Percentiles rank a stretch among this genome's conserved stretches.
Conservation (phyloP, 257 asterid genomes). For the Solanum chmielewskii region DNA sequence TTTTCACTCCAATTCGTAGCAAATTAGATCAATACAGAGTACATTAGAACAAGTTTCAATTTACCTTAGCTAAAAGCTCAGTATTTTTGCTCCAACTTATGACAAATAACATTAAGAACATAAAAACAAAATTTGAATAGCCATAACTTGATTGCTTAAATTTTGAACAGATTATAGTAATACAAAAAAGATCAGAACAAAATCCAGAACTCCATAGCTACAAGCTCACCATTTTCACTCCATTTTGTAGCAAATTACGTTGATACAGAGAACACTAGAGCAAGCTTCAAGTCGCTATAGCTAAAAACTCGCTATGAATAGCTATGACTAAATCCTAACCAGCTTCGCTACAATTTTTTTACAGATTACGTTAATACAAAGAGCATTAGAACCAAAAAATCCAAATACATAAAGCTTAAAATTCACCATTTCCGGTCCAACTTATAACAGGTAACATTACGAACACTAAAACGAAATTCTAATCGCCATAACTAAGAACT, state of each 20-base stretch:
- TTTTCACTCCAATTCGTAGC: no score
- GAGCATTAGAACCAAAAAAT: neutral
- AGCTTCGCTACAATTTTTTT: fast-evolving
- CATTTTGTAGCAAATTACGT: no score
- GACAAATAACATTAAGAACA: neutral
- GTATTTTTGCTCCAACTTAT: neutral
- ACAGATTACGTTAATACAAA: neutral
- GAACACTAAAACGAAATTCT: neutral
- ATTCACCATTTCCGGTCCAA: neutral
- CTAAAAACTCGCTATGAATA: neutral
- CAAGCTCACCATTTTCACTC: no score
- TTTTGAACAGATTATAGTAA: no score
- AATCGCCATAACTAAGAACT: neutral
- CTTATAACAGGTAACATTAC: neutral
- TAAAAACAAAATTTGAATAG: neutral
- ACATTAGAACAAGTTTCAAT: neutral
- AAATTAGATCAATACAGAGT: neutral
- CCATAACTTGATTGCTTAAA: neutral
- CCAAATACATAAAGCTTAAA: neutral
- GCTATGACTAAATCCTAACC: no score
- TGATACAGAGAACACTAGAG: neutral
- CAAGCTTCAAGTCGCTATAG: neutral
- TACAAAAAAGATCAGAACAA: no score
- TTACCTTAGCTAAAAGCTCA: neutral
- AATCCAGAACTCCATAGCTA: neutral